Evolutionary conservation across 352 stramenopile species (phyloP).

Genomic region (Globisporangium cederbergense): DNA sequence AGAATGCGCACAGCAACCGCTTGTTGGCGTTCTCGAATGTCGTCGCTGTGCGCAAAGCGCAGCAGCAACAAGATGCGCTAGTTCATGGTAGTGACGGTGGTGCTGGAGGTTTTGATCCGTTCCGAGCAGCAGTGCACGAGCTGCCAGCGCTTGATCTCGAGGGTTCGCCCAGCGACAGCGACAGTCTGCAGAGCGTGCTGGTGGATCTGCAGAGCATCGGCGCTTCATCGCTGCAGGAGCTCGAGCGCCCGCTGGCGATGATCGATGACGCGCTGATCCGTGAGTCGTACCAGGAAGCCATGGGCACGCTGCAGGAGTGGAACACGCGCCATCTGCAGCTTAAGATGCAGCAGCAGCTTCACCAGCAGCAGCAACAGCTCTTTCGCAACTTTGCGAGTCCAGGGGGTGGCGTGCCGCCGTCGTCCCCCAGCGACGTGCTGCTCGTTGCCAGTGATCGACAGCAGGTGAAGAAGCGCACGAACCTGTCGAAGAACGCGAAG

Average conservation of each 20-base stretch:
- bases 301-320: constrained; percentile 31
- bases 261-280: constrained; percentile 23
- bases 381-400: background rate
- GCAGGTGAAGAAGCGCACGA: constrained; percentile 67
- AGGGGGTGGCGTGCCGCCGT: background rate
- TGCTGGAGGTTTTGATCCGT: constrained; percentile 12
- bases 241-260: constrained; percentile 22
- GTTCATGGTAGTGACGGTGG: constrained; percentile 5
- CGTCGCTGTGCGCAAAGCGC: constrained; percentile 2
- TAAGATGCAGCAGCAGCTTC: constrained; percentile 22
- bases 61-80: background rate
- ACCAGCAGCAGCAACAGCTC: constrained; percentile 8
- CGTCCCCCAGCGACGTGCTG: constrained; percentile 1
- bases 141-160: constrained; percentile 18
- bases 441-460: constrained; percentile 2
- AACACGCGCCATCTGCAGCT: constrained; percentile 25
- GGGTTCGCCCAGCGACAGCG: background rate
- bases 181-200: constrained; percentile 13
- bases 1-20: constrained; percentile 22
- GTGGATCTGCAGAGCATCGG: constrained; percentile 13
- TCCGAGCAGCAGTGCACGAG: constrained; percentile 25
- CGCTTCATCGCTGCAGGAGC: constrained; percentile 18
- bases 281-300: constrained; percentile 26
- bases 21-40: constrained; percentile 31
- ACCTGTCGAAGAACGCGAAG: constrained; percentile 72